Percentiles rank a stretch among this genome's conserved stretches.
phyloP scores from a whole-genome alignment of 140 eudicot species.

The Bidens hawaiensis region DNA sequence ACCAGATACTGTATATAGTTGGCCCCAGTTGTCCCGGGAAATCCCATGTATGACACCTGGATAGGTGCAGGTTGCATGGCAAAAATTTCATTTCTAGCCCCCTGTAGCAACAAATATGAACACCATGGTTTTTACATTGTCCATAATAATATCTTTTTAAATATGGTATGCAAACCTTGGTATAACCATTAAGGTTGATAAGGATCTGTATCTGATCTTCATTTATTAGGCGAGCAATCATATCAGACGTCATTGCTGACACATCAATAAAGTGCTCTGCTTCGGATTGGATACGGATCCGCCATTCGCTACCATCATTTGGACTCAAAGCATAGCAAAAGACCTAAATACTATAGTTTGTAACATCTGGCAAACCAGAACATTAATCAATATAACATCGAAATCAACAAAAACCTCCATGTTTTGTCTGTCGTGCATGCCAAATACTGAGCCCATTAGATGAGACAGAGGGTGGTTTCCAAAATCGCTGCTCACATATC shows the following conservation, averaged over 20 bases:
- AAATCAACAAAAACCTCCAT: constrained; percentile 48
- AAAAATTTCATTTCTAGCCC: constrained; percentile 96
- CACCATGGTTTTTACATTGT: neutral
- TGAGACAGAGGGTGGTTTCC: constrained; percentile 97
- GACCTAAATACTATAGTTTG: constrained; percentile 39
- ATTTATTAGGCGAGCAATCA: constrained; percentile 66
- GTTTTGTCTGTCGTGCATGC: constrained; percentile 80
- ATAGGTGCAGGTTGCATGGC: constrained; percentile 97
- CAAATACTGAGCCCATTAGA: constrained; percentile 95
- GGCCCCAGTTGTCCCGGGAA: constrained; percentile 97
- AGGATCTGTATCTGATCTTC: constrained; percentile 88
- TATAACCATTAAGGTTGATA: constrained; percentile 88
- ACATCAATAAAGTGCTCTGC: constrained; percentile 94
- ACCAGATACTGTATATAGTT: constrained; percentile 80
- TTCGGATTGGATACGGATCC: constrained; percentile 79
- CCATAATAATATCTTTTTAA: neutral
- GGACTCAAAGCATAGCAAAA: constrained; percentile 96
- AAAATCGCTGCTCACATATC: constrained; percentile 98
- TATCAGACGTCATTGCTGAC: constrained; percentile 85
- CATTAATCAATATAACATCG: neutral
- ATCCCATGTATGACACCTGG: constrained; percentile 98
- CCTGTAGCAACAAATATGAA: constrained; percentile 33
- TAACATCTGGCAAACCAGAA: neutral
- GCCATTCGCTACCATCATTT: constrained; percentile 95
- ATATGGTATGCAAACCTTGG: constrained; percentile 65